Percentiles rank a stretch among this genome's conserved stretches.
Conservation (phyloP, 2,329 filamentous ascomycete genomes). For the Trichoderma atroviride region DNA sequence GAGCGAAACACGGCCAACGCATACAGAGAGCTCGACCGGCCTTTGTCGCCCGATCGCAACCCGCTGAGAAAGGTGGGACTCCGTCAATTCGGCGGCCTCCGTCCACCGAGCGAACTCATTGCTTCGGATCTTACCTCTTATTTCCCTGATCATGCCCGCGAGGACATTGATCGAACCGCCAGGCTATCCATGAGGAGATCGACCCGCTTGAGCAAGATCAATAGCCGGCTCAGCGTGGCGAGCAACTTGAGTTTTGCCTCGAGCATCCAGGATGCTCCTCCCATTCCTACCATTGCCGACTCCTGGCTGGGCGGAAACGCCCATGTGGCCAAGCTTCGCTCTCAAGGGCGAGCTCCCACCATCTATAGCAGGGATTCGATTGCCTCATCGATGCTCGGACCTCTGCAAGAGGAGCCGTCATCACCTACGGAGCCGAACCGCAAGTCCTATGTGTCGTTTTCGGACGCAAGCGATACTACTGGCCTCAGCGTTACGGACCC, state of each 20-base stretch:
- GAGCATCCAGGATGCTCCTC: slow-evolving; percentile 88
- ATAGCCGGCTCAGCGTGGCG: slow-evolving; percentile 88
- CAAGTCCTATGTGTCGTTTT: slow-evolving; percentile 93
- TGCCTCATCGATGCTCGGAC: slow-evolving; percentile 84
- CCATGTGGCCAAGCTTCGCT: slow-evolving; percentile 46
- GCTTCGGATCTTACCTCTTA: slow-evolving; percentile 95
- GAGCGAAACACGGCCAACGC: slow-evolving; percentile 67
- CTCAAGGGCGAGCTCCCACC: slow-evolving; percentile 47
- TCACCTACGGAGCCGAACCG: slow-evolving; percentile 79
- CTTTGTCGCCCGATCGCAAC: slow-evolving; percentile 51
- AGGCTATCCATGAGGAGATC: slow-evolving; percentile 90
- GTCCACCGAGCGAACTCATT: slow-evolving; percentile 95
- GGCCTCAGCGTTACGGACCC: slow-evolving; percentile 76
- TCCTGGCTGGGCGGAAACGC: slow-evolving; percentile 70
- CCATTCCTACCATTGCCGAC: slow-evolving; percentile 93
- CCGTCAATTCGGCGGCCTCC: slow-evolving; percentile 84
- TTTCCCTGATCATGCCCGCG: slow-evolving; percentile 91
- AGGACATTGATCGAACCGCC: slow-evolving; percentile 94
- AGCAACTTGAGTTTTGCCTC: slow-evolving; percentile 93
- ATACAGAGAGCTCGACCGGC: slow-evolving; percentile 60
- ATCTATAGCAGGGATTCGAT: slow-evolving; percentile 78
- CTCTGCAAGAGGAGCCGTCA: slow-evolving; percentile 90
- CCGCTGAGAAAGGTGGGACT: slow-evolving; percentile 59
- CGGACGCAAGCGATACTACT: slow-evolving; percentile 71
- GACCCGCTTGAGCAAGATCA: slow-evolving; percentile 86